Conservation (phyloP, 73 alveolate genomes). For the Symbiodinium pilosum region DNA sequence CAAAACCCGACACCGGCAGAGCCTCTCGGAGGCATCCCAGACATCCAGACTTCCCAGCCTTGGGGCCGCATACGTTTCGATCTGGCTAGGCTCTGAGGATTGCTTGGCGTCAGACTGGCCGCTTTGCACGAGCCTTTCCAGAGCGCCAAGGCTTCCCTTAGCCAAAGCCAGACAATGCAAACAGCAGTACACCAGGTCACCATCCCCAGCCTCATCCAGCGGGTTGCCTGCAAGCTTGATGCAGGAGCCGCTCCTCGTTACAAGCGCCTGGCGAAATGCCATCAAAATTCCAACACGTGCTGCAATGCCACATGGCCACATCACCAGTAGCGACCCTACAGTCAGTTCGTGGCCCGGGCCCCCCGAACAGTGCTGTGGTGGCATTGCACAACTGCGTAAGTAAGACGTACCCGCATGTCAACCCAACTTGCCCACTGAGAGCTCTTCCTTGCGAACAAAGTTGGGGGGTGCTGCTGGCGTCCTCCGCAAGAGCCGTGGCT, state of each 20-base stretch:
- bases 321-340: too few relatives aligned
- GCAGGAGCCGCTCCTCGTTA: background rate
- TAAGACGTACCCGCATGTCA: too few relatives aligned
- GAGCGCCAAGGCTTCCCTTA: background rate
- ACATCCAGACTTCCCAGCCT: conserved; percentile 1
- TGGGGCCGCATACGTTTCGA: background rate
- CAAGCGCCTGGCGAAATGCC: background rate
- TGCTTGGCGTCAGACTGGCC: background rate
- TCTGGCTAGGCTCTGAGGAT: too few relatives aligned
- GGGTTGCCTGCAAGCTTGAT: background rate
- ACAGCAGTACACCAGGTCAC: background rate
- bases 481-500: conserved; percentile 52
- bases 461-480: background rate
- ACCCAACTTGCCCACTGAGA: too few relatives aligned
- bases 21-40: background rate
- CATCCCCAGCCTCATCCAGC: background rate
- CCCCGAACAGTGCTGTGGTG: too few relatives aligned
- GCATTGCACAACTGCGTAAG: too few relatives aligned
- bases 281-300: too few relatives aligned
- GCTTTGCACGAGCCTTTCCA: background rate
- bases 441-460: too few relatives aligned
- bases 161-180: too few relatives aligned
- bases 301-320: too few relatives aligned
- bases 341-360: too few relatives aligned
- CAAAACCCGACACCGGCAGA: too few relatives aligned